These are phyloP conservation scores for Microthlaspi erraticum DNA, from an alignment of 345 rosid species.

Conservation along the genomic window DNA sequence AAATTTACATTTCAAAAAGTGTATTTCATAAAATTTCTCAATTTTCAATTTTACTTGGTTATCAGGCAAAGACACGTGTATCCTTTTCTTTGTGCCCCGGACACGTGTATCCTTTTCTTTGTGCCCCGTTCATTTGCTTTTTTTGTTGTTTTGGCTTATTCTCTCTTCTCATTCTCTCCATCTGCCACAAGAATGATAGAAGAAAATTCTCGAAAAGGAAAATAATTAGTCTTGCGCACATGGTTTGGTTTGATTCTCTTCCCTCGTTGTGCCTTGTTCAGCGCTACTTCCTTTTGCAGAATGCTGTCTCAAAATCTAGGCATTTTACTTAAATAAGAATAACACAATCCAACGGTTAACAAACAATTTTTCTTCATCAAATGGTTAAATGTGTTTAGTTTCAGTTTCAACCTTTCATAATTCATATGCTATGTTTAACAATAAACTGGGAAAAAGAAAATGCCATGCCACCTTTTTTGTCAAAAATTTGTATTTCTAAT, in stretches of 20 bases:
- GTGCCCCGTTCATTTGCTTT: constrained; percentile 5
- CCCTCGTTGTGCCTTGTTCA: not conserved
- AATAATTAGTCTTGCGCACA: constrained; percentile 4
- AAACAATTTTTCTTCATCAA: not conserved
- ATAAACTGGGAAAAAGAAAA: no score
- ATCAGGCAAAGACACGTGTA: no score
- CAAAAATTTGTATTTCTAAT: not conserved
- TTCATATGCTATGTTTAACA: not conserved
- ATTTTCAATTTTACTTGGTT: no score
- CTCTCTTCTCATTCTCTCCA: constrained; percentile 3
- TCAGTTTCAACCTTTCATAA: not conserved
- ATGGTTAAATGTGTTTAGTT: not conserved
- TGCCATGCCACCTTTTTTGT: no score
- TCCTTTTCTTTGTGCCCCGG: not conserved
- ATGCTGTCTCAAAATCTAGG: constrained; percentile 23
- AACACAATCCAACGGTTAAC: constrained; percentile 23
- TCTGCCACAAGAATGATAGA: not conserved
- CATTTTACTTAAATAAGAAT: constrained; percentile 27
- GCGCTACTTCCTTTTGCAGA: constrained; percentile 20
- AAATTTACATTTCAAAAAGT: no score
- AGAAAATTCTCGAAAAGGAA: not conserved
- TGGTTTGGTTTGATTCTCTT: constrained; percentile 27
- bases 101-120: constrained; percentile 3
- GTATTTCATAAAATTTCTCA: no score
- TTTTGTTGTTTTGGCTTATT: constrained; percentile 11